Percentiles rank a stretch among this genome's conserved stretches.
These are phyloP conservation scores for Diaporthe australafricana DNA, from an alignment of 2,329 filamentous ascomycete species.

Conservation along the genomic window DNA sequence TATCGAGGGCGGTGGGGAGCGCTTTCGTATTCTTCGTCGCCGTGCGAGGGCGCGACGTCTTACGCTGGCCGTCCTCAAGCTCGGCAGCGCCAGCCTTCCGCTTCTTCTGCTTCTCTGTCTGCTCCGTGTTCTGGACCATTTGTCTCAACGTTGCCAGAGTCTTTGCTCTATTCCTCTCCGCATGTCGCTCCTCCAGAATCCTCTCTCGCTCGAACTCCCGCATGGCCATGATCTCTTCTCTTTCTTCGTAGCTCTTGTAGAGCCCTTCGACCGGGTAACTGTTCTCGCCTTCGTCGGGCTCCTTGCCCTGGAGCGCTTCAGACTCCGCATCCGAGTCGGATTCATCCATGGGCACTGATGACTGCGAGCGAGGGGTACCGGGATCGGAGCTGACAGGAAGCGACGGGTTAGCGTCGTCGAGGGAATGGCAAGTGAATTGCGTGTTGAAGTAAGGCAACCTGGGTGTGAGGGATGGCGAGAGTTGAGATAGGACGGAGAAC, in stretches of 20 bases:
- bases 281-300: constrained; percentile 68
- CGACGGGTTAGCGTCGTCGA: constrained; percentile 34
- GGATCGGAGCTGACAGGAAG: constrained; percentile 32
- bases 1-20: constrained; percentile 71
- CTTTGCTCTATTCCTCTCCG: constrained; percentile 82
- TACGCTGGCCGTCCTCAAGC: constrained; percentile 80
- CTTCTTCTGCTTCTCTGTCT: constrained; percentile 72
- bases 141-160: constrained; percentile 86
- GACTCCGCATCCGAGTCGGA: constrained; percentile 77
- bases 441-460: not conserved
- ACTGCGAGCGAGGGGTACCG: constrained; percentile 73
- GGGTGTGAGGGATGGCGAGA: constrained; percentile 27
- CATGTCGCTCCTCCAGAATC: constrained; percentile 82
- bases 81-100: constrained; percentile 85
- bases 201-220: constrained; percentile 92
- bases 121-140: constrained; percentile 76
- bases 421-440: not conserved
- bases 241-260: constrained; percentile 79
- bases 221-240: constrained; percentile 83
- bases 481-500: constrained; percentile 51
- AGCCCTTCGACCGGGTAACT: constrained; percentile 90
- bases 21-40: constrained; percentile 54
- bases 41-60: constrained; percentile 78
- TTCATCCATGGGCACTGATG: constrained; percentile 91
- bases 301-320: constrained; percentile 63